Evolutionary conservation across 805 yeast genomes (phyloP), one percentile per base, ranked within the genome.

Genomic region (Metschnikowia reukaufii): DNA sequence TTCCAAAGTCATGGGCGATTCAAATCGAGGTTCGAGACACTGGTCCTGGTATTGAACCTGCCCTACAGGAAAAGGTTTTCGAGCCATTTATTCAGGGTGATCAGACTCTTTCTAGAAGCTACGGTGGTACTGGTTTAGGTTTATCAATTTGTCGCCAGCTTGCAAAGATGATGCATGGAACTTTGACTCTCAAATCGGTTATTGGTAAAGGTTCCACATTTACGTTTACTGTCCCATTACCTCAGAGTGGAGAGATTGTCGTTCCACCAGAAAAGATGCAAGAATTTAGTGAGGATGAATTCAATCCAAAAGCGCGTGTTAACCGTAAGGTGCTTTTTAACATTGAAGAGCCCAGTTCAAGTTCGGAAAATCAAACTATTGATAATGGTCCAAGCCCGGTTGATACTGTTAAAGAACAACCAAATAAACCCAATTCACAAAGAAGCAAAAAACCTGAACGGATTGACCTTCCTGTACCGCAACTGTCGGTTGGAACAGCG

Each of bases 61-160:
- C 84, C 1, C 66, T 90, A 45, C 97, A 88, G 59, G 82, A 82
- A 36, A 82, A 86, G 50, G 95, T 92, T 1, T 92, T 92, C 65
- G 97, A 94, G 59, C 97, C 98, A 1, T 92, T 92, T 71, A 90
- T 91, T 16, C 99, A 92, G 68, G 99, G 98, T 44, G 98, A 92
- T 61, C 96, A 90, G 64, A 89, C 97, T 0, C 73, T 89, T 21
- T 87, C 96, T 4, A 77, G 96, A 60, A 88, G 91, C 47, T 84
- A 86, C 61, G 97, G 98, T 48, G 99, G 99, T 55, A 94, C 97
- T 0, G 99, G 98, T 2, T 73, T 92, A 39, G 99, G 99, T 1
- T 76, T 92, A 36, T 77, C 83, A 0, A 92, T 92, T 59, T 94
- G 97, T 67, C 76, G 88, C 49, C 97, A 92, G 65, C 77, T 94